Evolutionary conservation across 805 yeast genomes (phyloP).

Genomic region (Torulaspora maleeae): DNA sequence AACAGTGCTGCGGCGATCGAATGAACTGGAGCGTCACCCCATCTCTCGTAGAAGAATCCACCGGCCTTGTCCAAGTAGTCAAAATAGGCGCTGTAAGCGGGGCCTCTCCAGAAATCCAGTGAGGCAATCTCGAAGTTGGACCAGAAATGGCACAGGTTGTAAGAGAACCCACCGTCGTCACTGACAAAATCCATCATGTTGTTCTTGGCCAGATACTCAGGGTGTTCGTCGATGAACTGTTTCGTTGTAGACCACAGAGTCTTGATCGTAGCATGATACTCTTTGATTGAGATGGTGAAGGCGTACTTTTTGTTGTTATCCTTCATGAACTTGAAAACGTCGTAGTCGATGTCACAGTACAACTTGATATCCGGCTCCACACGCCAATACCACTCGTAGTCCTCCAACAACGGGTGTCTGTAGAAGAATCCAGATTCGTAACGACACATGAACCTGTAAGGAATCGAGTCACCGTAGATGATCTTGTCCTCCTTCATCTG

Average conservation of each 20-base stretch:
- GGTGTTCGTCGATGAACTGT: slow-evolving; percentile 54
- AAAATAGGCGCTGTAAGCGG: slow-evolving; percentile 67
- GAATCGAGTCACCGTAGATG: slow-evolving; percentile 61
- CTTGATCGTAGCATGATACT: slow-evolving; percentile 64
- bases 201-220: slow-evolving; percentile 53
- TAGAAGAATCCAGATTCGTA: slow-evolving; percentile 87
- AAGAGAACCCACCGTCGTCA: slow-evolving; percentile 64
- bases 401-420: slow-evolving; percentile 65
- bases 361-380: slow-evolving; percentile 83
- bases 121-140: slow-evolving; percentile 82
- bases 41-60: slow-evolving; percentile 89
- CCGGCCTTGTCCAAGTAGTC: slow-evolving; percentile 72
- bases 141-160: slow-evolving; percentile 87
- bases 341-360: slow-evolving; percentile 78
- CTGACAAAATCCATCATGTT: slow-evolving; percentile 68
- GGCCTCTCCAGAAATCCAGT: slow-evolving; percentile 67
- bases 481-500: slow-evolving; percentile 48
- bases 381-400: slow-evolving; percentile 92
- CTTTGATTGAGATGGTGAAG: slow-evolving; percentile 74
- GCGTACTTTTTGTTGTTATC: slow-evolving; percentile 71
- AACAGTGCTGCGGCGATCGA: slow-evolving; percentile 81
- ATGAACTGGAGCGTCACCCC: slow-evolving; percentile 95
- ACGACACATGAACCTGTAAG: slow-evolving; percentile 89
- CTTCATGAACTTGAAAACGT: slow-evolving; percentile 74
- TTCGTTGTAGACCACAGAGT: slow-evolving; percentile 72